Conservation (phyloP, 2,329 filamentous ascomycete species). For the Sporothrix euskadiensis region DNA sequence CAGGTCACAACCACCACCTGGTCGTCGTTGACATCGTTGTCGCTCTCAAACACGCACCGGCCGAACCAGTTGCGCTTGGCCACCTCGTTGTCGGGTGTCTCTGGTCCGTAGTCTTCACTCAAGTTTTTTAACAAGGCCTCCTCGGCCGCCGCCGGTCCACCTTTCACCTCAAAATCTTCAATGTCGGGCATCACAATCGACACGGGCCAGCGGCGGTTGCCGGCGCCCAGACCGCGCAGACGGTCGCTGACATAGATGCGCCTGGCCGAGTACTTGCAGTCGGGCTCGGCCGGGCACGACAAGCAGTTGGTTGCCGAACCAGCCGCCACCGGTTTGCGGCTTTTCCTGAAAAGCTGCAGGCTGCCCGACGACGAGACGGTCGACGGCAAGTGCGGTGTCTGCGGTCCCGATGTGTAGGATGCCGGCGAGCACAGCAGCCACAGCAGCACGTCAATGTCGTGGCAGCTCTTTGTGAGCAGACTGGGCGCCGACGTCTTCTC, state of each 20-base stretch:
- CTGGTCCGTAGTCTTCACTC: conserved; percentile 55
- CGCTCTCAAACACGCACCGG: conserved; percentile 89
- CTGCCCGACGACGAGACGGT: conserved; percentile 74
- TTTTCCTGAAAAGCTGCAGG: conserved; percentile 74
- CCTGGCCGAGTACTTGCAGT: conserved; percentile 83
- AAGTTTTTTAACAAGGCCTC: conserved; percentile 43
- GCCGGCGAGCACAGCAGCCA: conserved; percentile 84
- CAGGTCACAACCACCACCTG: conserved; percentile 86
- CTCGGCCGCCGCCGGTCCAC: conserved; percentile 50
- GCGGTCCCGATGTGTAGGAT: conserved; percentile 44
- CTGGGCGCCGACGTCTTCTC: conserved; percentile 75
- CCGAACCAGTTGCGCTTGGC: conserved; percentile 74
- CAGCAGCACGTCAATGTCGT: conserved; percentile 89
- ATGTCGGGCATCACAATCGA: conserved; percentile 91
- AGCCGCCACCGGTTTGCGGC: conserved; percentile 73
- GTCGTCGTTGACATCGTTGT: conserved; percentile 93
- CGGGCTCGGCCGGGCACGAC: conserved; percentile 69
- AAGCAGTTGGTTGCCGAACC: conserved; percentile 83
- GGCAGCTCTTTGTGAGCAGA: conserved; percentile 90
- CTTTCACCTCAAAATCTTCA: conserved; percentile 64
- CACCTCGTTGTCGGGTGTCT: conserved; percentile 50
- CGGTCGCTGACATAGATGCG: conserved; percentile 70
- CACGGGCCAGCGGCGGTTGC: conserved; percentile 77
- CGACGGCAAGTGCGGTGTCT: conserved; percentile 68
- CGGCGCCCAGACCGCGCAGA: conserved; percentile 59